phyloP scores from a whole-genome alignment of 352 stramenopile species.

The Globisporangium parvum region DNA sequence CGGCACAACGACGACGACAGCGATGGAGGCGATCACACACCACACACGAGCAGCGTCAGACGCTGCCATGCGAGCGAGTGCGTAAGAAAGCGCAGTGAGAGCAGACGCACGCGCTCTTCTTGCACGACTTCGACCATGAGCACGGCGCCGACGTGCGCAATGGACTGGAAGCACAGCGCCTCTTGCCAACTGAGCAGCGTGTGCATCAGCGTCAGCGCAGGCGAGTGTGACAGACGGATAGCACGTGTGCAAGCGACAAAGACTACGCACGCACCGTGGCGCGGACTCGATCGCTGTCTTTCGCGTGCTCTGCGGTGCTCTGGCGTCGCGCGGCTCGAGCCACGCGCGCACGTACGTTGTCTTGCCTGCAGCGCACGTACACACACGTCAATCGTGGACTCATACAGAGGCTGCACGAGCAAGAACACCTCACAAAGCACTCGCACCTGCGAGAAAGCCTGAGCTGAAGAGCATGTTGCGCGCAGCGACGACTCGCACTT shows the following conservation, averaged over 20 bases:
- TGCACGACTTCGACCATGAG: constrained; percentile 54
- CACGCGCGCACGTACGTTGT: constrained; percentile 46
- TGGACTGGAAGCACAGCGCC: constrained; percentile 31
- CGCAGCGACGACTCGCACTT: constrained; percentile 32
- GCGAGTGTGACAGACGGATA: background rate
- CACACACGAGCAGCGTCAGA: background rate
- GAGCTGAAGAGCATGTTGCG: constrained; percentile 42
- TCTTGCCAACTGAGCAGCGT: constrained; percentile 35
- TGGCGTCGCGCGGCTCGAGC: constrained; percentile 22
- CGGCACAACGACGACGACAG: background rate
- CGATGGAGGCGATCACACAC: background rate
- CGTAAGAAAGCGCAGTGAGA: background rate
- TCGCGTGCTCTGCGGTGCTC: constrained; percentile 23
- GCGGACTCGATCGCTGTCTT: constrained; percentile 25
- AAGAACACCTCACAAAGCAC: background rate
- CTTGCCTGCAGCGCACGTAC: constrained; percentile 14
- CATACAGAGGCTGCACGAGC: background rate
- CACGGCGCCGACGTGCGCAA: constrained; percentile 34
- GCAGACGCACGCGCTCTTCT: constrained; percentile 30
- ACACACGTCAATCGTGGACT: no score
- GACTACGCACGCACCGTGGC: constrained; percentile 12
- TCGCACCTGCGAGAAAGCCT: constrained; percentile 31
- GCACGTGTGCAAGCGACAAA: background rate
- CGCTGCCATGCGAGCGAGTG: no score
- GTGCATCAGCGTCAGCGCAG: background rate